Evolutionary conservation across 2,329 filamentous ascomycete genomes (phyloP).

Genomic region (Aspergillus sp.): DNA sequence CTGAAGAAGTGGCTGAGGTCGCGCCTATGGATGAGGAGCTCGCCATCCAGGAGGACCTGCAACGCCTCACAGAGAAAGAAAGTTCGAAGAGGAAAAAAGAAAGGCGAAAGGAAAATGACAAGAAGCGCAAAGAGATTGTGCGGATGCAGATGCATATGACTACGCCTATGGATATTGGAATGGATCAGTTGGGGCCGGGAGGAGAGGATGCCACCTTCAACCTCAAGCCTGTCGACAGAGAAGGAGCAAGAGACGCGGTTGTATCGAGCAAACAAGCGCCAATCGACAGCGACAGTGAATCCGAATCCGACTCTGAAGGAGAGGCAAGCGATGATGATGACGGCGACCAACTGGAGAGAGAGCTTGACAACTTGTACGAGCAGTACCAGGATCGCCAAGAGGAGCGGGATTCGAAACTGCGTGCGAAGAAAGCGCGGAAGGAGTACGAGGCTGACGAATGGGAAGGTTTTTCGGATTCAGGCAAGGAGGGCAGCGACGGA

Average conservation of each 20-base stretch:
- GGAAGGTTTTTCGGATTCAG: slow-evolving; percentile 72
- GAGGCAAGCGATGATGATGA: slow-evolving; percentile 68
- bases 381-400: slow-evolving; percentile 73
- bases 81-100: slow-evolving; percentile 71
- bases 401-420: slow-evolving; percentile 73
- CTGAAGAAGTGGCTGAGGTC: slow-evolving; percentile 71
- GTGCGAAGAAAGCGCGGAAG: slow-evolving; percentile 79
- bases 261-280: slow-evolving; percentile 70
- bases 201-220: slow-evolving; percentile 81
- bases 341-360: slow-evolving; percentile 70
- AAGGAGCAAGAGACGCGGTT: slow-evolving; percentile 59
- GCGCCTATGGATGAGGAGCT: slow-evolving; percentile 93
- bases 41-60: slow-evolving; percentile 77
- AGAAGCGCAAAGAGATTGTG: slow-evolving; percentile 89
- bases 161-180: slow-evolving; percentile 87
- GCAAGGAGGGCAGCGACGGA: slow-evolving; percentile 49
- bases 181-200: slow-evolving; percentile 71
- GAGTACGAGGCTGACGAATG: slow-evolving; percentile 81
- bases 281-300: slow-evolving; percentile 49
- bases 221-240: slow-evolving; percentile 72
- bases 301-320: slow-evolving; percentile 49
- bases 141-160: slow-evolving; percentile 97
- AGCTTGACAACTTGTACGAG: slow-evolving; percentile 82
- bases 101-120: slow-evolving; percentile 79
- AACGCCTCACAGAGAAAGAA: slow-evolving; percentile 72